A percentile compares a stretch with the other conserved stretches of the same genome.
Evolutionary conservation across 768 basidiomycete genomes (phyloP).

Genomic region (Antrodiella citrinella): DNA sequence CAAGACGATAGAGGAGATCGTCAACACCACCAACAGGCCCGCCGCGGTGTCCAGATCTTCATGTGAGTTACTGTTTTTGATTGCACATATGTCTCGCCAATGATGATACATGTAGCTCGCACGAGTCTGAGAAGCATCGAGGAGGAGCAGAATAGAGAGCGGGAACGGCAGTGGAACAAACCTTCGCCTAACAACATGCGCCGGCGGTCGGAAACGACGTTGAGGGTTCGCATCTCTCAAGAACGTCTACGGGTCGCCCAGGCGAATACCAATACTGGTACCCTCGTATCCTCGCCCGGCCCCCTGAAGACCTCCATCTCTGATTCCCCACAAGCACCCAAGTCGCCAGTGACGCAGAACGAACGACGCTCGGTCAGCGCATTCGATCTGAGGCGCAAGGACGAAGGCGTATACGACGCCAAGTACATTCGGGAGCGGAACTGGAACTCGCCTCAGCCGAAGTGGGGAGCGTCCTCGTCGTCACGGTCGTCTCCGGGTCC

Average conservation of each 20-base stretch:
- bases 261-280: not conserved
- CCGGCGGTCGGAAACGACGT: slow-evolving; percentile 28
- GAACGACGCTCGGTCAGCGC: not conserved
- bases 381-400: slow-evolving; percentile 13
- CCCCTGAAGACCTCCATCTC: slow-evolving; percentile 15
- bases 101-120: no score
- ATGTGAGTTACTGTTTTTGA: no score
- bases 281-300: not conserved
- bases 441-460: slow-evolving; percentile 62
- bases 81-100: no score
- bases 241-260: not conserved
- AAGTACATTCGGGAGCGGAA: slow-evolving; percentile 60
- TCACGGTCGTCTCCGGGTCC: not conserved
- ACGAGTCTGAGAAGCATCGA: no score
- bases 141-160: slow-evolving; percentile 37
- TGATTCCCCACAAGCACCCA: slow-evolving; percentile 25
- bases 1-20: no score
- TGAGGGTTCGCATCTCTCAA: not conserved
- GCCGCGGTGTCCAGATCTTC: no score
- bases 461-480: slow-evolving; percentile 27
- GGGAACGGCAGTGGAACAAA: slow-evolving; percentile 52
- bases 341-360: slow-evolving; percentile 8
- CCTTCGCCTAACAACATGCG: slow-evolving; percentile 28
- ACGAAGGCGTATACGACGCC: slow-evolving; percentile 34
- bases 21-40: no score